Conservation (phyloP, 1,284 basidiomycete genomes). For the Rugosomyces carneus region DNA sequence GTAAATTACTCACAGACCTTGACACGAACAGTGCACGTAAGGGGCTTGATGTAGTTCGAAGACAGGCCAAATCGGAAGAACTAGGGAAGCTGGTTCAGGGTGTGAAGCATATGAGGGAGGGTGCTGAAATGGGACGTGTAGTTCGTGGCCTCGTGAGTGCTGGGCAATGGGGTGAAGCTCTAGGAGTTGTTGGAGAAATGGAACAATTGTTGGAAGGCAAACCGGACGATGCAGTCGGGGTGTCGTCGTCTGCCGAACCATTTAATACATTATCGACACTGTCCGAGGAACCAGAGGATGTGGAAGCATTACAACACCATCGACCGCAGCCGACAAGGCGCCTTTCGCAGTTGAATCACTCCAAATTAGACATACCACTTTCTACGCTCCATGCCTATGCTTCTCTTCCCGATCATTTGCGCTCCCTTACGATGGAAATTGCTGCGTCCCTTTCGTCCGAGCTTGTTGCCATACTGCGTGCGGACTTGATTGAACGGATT, state of each 20-base stretch:
- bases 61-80: slow-evolving; percentile 59
- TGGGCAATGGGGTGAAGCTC: slow-evolving; percentile 82
- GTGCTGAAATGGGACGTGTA: slow-evolving; percentile 71
- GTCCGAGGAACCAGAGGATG: slow-evolving; percentile 14
- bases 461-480: slow-evolving; percentile 63
- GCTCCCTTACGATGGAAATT: slow-evolving; percentile 63
- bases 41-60: slow-evolving; percentile 69
- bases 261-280: slow-evolving; percentile 7
- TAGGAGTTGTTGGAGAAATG: slow-evolving; percentile 73
- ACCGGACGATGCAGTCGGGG: slow-evolving; percentile 6
- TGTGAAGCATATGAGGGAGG: slow-evolving; percentile 60
- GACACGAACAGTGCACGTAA: slow-evolving; percentile 74
- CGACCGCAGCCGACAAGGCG: slow-evolving; percentile 6
- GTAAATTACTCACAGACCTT: slow-evolving; percentile 67
- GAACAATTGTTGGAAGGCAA: slow-evolving; percentile 56
- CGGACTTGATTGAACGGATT: slow-evolving; percentile 59
- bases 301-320: slow-evolving; percentile 17
- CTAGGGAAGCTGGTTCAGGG: slow-evolving; percentile 55
- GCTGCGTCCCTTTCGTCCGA: slow-evolving; percentile 75
- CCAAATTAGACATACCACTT: slow-evolving; percentile 33
- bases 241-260: neutral
- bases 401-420: slow-evolving; percentile 65
- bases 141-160: slow-evolving; percentile 68
- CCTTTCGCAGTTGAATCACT: slow-evolving; percentile 20
- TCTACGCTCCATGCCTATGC: slow-evolving; percentile 66